Base-by-base conservation (phyloP, 495 filamentous ascomycete genomes). In the Penicillium manginii region DNA sequence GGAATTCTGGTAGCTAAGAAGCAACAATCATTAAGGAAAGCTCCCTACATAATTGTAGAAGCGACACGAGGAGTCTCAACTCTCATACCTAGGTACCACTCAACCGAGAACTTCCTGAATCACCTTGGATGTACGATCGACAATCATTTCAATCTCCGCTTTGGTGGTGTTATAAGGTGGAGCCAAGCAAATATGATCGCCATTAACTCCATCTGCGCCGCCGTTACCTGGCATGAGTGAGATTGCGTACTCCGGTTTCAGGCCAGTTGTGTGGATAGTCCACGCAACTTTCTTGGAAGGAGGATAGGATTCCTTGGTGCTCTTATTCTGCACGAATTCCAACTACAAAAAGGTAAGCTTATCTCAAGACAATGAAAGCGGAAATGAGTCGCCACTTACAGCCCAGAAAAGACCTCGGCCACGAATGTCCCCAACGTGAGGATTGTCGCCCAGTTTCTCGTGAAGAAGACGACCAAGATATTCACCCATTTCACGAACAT, bases 111-210 rank as follows among this genome's bases (percentile, higher is more conserved):
- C 65, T 9, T 68, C 64, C 6, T 65, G 18, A 17, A 77, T 50
- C 1, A 74, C 74, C 32, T 58, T 29, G 26, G 32, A 66, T 14
- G 81, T 67, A 2, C 68, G 66, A 11, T 73, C 68, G 29, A 84
- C 76, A 22, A 90, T 86, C 63, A 65, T 67, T 53, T 85, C 81
- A 37, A 91, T 75, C n/a, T 89, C 86, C 1, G 75, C 75, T 5
- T 64, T 60, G 1, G 79, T 83, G 40, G 87, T 76, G 43, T 83
- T 92, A 68, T 88, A 94, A 1, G 91, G 77, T 0, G 91, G 91
- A 3, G 87, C 82, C 58, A 96, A 62, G 48, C 91, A 77, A 21
- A 93, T 73, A 69, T 91, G 85, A 67, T 96, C 91, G 1, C 90
- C 91, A 31, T 68, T 73, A 37, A 77, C 64, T 0, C 89, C 89